These are phyloP conservation scores for Colletotrichum somersetense DNA, from an alignment of 2,329 filamentous ascomycete genomes.

Conservation along the genomic window DNA sequence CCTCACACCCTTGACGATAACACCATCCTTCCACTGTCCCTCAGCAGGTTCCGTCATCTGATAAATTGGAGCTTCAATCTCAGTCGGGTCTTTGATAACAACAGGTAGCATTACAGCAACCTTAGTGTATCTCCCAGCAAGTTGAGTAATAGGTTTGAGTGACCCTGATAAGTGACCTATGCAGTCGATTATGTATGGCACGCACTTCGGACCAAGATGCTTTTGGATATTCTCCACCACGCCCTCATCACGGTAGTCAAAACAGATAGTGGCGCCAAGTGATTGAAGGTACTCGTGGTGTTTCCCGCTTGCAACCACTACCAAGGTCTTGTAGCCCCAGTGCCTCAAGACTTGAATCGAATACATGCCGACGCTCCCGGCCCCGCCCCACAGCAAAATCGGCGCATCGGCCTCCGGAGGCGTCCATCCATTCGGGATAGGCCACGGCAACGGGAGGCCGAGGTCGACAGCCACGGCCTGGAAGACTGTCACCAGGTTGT, in stretches of 20 bases:
- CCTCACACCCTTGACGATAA: constrained; percentile 65
- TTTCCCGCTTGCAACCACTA: constrained; percentile 60
- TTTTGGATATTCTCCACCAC: constrained; percentile 53
- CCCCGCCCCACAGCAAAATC: constrained; percentile 66
- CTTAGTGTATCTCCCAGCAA: constrained; percentile 62
- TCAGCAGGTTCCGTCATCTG: constrained; percentile 62
- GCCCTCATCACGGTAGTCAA: constrained; percentile 59
- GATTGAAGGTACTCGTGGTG: constrained; percentile 59
- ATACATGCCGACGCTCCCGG: constrained; percentile 65
- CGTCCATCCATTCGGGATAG: constrained; percentile 58
- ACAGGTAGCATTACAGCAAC: constrained; percentile 73
- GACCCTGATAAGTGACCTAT: constrained; percentile 63
- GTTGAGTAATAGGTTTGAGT: constrained; percentile 61
- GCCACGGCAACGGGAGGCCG: constrained; percentile 68
- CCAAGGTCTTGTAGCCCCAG: constrained; percentile 65
- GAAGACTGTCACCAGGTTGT: constrained; percentile 71
- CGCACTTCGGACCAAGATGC: constrained; percentile 43
- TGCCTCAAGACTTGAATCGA: constrained; percentile 63
- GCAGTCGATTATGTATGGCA: constrained; percentile 67
- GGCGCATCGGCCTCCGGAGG: constrained; percentile 52
- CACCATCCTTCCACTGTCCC: constrained; percentile 64
- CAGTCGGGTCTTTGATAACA: constrained; percentile 65
- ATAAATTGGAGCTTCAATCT: constrained; percentile 63
- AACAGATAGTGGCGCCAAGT: constrained; percentile 60
- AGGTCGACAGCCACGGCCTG: constrained; percentile 65